phyloP scores from a whole-genome alignment of 2,329 filamentous ascomycete species.

The Apiospora pterosperma region DNA sequence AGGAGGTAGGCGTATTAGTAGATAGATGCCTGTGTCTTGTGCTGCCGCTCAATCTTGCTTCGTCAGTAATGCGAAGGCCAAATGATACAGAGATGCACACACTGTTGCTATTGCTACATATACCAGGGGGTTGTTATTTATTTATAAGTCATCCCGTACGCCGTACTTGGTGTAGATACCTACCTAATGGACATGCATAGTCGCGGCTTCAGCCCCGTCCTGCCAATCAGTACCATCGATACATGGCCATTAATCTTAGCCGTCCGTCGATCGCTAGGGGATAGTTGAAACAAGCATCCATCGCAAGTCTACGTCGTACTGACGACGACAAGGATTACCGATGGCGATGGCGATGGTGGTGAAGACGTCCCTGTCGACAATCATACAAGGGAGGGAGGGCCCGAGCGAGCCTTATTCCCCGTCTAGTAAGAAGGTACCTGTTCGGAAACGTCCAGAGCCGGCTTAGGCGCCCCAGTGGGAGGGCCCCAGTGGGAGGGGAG shows the following conservation, averaged over 20 bases:
- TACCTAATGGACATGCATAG: not conserved
- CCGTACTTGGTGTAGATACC: too few relatives aligned
- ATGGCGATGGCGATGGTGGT: not conserved
- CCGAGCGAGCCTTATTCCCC: not conserved
- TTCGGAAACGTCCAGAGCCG: constrained; percentile 10
- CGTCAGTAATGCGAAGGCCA: not conserved
- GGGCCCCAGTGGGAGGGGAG: too few relatives aligned
- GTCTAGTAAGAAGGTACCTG: not conserved
- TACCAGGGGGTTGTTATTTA: not conserved
- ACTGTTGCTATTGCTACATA: not conserved
- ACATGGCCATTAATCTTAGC: not conserved
- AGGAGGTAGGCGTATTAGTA: not conserved
- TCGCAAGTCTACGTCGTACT: not conserved
- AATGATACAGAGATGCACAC: not conserved
- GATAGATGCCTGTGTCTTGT: not conserved
- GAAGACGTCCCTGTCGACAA: not conserved
- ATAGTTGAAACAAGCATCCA: not conserved
- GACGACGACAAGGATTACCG: not conserved
- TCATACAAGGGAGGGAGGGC: not conserved
- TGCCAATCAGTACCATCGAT: not conserved
- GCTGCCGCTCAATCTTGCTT: not conserved
- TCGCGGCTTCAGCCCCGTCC: not conserved
- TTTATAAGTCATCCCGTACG: not conserved
- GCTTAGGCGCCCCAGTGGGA: not conserved
- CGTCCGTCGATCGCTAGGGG: not conserved